Base-by-base conservation (phyloP, 2,329 filamentous ascomycete genomes). In the Stachybotrys chlorohalonatus region DNA sequence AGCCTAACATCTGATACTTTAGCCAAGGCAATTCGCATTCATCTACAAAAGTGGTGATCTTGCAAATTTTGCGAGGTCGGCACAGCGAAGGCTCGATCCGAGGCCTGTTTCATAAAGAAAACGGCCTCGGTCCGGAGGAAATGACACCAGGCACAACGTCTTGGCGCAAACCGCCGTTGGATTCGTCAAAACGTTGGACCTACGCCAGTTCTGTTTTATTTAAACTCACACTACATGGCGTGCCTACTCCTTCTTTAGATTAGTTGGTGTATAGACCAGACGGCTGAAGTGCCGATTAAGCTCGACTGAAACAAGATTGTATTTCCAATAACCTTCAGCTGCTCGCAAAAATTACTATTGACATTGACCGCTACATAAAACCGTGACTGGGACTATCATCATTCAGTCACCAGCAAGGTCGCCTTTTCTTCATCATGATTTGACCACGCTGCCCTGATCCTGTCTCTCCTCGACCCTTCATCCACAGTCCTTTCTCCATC, bases 401-500 rank as follows among this genome's bases (percentile, higher is more conserved):
- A 42, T 24, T 31, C n/a, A 31, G 7, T n/a, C 30, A 36, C 9
- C 17, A 64, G 30, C 5, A 65, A 56, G 15, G 48, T 50, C 53
- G 55, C 48, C 53, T 66, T 68, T 30, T 69, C 64, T 24, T 64
- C 60, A 30, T 66, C 66, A 30, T 50, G 52, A 30, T 42, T 7
- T 51, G 52, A 32, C 55, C 59, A 45, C 52, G 46, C 7, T 52
- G 6, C 52, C 55, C 47, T 58, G 36, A 7, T 32, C n/a, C 39
- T 32, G n/a, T 11, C 47, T 51, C 53, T 53, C 32, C 46, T 55
- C 13, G 47, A 58, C 6, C 59, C 61, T 1, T 63, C 59, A 8
- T 60, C 58, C 36, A 68, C 67, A 4, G 83, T 85, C 62, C 80
- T 81, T 76, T 97, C 93, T 0, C 94, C 94, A 65, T 97, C 89